Evolutionary conservation across 345 rosid genomes (phyloP), one percentile per base, ranked within the genome.

Genomic region (Populus davidiana): DNA sequence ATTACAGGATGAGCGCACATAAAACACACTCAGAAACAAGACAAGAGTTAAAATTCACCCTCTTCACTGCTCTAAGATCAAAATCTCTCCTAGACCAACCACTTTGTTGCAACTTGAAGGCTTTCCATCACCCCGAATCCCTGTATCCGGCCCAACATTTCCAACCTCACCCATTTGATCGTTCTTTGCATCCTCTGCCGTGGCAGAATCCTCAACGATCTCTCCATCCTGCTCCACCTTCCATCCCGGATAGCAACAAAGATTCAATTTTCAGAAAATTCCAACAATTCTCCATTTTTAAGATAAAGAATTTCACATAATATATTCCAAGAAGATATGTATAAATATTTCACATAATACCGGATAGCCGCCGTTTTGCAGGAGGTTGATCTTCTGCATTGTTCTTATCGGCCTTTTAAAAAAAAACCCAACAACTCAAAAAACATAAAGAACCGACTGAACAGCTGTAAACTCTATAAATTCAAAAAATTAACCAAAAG

Each of bases 311-410:
- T 41, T 41, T 41, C 47, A 69, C 29, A 39, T 5, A 12, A 43
- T 38, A 10, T 33, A 33, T 10, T 56, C 63, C 63, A 56, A 56
- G 63, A 56, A 21, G 27, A 56, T 56, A 56, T 23, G 21, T 54
- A 56, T 54, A 20, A 6, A 20, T n/a, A 56, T 27, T 27, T 27
- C 27, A 27, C 27, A 27, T 27, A 27, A 27, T 27, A 27, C 1
- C 27, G 27, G 27, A 27, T 27, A 27, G 27, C 27, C 99, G 86
- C 77, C 94, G 83, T 85, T 96, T 96, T 2, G 95, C 90, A 23
- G 92, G 97, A 75, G 92, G 98, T 80, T 93, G 97, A 79, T 92
- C 97, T 79, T 89, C 97, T 20, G 49, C 77, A 10, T 90, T 89
- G 69, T 75, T 83, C 77, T 94, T 89, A 41, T 92, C 97, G 71